Base-by-base conservation (phyloP, 1,284 basidiomycete genomes). In the Papiliotrema flavescens region DNA sequence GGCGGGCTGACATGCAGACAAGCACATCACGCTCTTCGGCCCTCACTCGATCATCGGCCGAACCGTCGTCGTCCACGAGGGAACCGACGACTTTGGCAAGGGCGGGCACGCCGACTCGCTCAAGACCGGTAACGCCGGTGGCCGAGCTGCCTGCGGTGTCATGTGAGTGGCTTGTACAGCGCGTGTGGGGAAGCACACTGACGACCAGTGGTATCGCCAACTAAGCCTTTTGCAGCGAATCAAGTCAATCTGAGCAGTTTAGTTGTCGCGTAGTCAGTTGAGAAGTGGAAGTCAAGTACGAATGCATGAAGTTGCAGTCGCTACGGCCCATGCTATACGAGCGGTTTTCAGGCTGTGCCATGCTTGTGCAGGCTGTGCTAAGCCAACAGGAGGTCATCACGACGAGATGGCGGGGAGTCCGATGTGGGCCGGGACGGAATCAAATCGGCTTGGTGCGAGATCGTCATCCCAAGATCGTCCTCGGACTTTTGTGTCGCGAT, bases 121-220 rank as follows among this genome's bases (percentile, higher is more conserved):
- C 54, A 86, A 82, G 71, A 88, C 85, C 15, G 88, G 87, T 19
- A 87, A 88, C 68, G 85, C 87, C 51, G 86, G 86, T 49, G 83
- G 79, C 43, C 79, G 86, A 54, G 80, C 83, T 35, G 86, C 86
- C 20, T 89, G 87, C 67, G 88, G 87, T 66, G 83, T 89, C 53
- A 86, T 89, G 64, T 85, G 84, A 84, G 72, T 71, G 42, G 49
- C 28, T 52, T 15, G 53, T 42, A 26, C 5, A 1, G 22, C 3
- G 20, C n/a, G 14, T 24, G 22, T 41, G 17, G 28, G 15, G 39
- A 49, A 2, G 3, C 20, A 19, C 37, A 37, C 53, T 55, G 49
- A 55, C 24, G 19, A 51, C 5, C 19, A 56, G 55, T 24, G 55
- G 55, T 53, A 53, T 56, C 51, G 44, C 55, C 43, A 22, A 26